These are phyloP conservation scores for Trichoderma sp. DNA, from an alignment of 2,329 filamentous ascomycete genomes.

Conservation along the genomic window DNA sequence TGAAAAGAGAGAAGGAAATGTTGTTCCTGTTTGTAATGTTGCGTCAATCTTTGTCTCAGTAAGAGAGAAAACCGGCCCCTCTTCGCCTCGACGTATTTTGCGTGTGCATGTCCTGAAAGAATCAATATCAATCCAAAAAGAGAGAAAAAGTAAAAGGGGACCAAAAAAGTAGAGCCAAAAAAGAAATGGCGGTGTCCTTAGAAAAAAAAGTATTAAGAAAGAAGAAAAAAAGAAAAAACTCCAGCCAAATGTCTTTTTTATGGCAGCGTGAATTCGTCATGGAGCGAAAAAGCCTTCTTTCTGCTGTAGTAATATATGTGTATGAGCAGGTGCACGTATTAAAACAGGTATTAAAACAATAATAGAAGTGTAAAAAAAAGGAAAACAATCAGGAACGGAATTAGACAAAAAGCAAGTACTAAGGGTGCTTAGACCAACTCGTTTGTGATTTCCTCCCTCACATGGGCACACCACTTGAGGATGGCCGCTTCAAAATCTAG, in stretches of 20 bases:
- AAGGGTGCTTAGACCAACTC: slow-evolving; percentile 47
- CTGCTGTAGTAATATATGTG: slow-evolving; percentile 12
- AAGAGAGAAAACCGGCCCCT: slow-evolving; percentile 2
- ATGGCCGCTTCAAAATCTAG: slow-evolving; percentile 78
- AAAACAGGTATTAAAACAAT: slow-evolving; percentile 5
- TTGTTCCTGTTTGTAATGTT: slow-evolving; percentile 5
- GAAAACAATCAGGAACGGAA: not conserved
- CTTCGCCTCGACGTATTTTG: not conserved
- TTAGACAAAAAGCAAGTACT: slow-evolving; percentile 7
- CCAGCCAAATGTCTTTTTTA: slow-evolving; percentile 14
- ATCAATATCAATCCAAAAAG: slow-evolving; percentile 15
- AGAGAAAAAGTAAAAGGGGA: not conserved
- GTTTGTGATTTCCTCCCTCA: slow-evolving; percentile 76
- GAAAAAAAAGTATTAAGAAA: not conserved
- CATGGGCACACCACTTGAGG: slow-evolving; percentile 75
- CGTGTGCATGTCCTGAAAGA: slow-evolving; percentile 11
- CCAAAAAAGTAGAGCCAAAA: not conserved
- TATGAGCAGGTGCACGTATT: slow-evolving; percentile 17
- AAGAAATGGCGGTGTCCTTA: not conserved
- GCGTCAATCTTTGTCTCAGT: slow-evolving; percentile 16
- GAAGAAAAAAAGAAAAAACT: not conserved
- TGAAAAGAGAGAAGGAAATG: slow-evolving; percentile 1
- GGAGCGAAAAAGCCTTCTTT: slow-evolving; percentile 1
- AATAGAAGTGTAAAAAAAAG: not conserved
- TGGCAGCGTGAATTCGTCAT: slow-evolving; percentile 19